Evolutionary conservation across 495 filamentous ascomycete genomes (phyloP), one percentile per base, ranked within the genome.

Genomic region (Talaromyces liani): DNA sequence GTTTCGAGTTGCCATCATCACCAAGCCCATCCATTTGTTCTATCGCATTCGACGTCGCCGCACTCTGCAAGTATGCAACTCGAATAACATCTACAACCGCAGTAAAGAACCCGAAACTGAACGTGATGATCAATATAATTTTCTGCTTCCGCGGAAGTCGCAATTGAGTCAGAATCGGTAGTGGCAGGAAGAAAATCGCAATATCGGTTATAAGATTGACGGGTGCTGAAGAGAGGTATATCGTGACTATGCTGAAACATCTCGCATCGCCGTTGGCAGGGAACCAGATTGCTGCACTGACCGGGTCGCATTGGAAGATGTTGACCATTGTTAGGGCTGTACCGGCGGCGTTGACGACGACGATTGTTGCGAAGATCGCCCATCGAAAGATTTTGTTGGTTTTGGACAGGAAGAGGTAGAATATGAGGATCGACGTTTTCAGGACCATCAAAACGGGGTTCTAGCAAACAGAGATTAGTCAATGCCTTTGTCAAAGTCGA

Each of bases 351-450:
- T 93, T 93, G 58, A 94, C 91, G 16, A 92, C 84, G 34, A 76
- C 72, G 6, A 95, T 73, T 2, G 89, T 90, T 18, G 78, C 79
- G 77, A 89, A 88, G 24, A 88, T 91, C 2, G 84, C 81, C 75
- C 85, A 84, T 65, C 85, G 83, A 68, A 92, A 86, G 33, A 91
- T 75, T 66, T 87, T 87, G 49, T 92, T 87, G 34, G 87, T 87
- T 67, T 85, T 87, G 6, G 91, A 88, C 58, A 96, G 76, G 34
- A 88, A 86, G 31, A 96, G 81, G 76, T 91, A 96, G 72, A 95
- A 97, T 63, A 93, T 75, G 58, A 96, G 82, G 66, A 98, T 91
- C n/a, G 91, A 93, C 4, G 91, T 91, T 75, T 97, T 98, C 57
- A 91, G 71, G 41, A 75, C 70, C 79, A 81, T 81, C 61, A 97